Conservation (phyloP, 805 yeast genomes). For the Wickerhamiella slavikovae region DNA sequence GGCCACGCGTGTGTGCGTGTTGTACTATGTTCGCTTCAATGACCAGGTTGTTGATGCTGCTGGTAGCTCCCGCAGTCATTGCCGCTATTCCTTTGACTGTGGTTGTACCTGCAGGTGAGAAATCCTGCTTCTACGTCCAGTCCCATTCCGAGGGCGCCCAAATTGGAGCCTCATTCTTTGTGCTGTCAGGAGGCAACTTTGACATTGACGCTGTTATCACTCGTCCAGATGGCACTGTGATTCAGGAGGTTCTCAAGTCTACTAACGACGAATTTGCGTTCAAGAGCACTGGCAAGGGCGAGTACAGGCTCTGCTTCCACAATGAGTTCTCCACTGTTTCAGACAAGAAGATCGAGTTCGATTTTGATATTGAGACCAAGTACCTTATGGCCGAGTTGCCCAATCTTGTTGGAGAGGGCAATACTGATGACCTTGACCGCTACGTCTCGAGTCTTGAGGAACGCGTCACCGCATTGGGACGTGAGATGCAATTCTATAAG, state of each 20-base stretch:
- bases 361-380: constrained; percentile 27
- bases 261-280: constrained; percentile 68
- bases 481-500: constrained; percentile 52
- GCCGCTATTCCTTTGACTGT: constrained; percentile 43
- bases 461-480: constrained; percentile 14
- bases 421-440: constrained; percentile 15
- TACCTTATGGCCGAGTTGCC: constrained; percentile 44
- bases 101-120: constrained; percentile 53
- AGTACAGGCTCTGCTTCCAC: constrained; percentile 71
- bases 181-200: constrained; percentile 59
- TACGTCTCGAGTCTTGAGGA: constrained; percentile 14
- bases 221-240: constrained; percentile 34
- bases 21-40: not conserved
- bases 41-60: not conserved
- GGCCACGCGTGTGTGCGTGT: too few species aligned
- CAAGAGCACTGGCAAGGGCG: constrained; percentile 45
- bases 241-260: constrained; percentile 36
- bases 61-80: not conserved
- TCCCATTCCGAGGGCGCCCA: constrained; percentile 38
- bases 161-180: constrained; percentile 65
- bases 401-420: constrained; percentile 13
- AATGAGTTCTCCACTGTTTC: constrained; percentile 66
- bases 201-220: constrained; percentile 48
- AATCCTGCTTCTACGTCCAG: constrained; percentile 49
- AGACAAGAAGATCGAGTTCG: constrained; percentile 71